These are phyloP conservation scores for Gastrolobium bilobum DNA, from an alignment of 306 rosid genomes.

Conservation along the genomic window DNA sequence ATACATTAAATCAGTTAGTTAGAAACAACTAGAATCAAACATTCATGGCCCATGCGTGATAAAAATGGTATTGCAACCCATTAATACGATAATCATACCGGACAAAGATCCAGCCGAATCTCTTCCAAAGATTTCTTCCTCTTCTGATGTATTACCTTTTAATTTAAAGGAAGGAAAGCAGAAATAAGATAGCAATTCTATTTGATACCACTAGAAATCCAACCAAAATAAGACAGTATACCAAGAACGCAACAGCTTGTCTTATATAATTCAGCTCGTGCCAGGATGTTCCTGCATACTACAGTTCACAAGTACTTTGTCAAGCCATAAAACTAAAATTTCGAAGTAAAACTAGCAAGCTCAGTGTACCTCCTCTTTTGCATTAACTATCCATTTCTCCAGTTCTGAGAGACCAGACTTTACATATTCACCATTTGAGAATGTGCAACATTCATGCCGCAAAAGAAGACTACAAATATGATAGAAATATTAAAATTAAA, in stretches of 20 bases:
- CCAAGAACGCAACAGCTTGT: constrained; percentile 99
- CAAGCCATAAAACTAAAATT: constrained; percentile 33
- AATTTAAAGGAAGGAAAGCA: constrained; percentile 49
- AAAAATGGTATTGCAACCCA: not conserved
- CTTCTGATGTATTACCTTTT: constrained; percentile 96
- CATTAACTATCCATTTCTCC: constrained; percentile 93
- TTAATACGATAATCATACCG: constrained; percentile 65
- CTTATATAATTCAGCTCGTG: constrained; percentile 95
- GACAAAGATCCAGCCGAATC: constrained; percentile 94
- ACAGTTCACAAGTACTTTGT: constrained; percentile 51
- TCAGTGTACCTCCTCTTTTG: constrained; percentile 76
- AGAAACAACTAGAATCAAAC: not conserved
- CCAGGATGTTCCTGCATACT: constrained; percentile 99
- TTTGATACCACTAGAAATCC: not conserved
- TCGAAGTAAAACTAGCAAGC: not conserved
- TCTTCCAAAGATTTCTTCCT: constrained; percentile 91
- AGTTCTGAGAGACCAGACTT: constrained; percentile 96
- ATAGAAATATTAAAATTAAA: not conserved
- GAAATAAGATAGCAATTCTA: constrained; percentile 34
- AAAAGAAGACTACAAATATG: constrained; percentile 74
- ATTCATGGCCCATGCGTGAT: not conserved
- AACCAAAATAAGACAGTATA: constrained; percentile 51
- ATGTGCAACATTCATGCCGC: constrained; percentile 97
- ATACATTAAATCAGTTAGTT: not conserved
- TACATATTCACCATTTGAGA: constrained; percentile 97